Conservation (phyloP, 345 rosid genomes). For the Salix dunnii region DNA sequence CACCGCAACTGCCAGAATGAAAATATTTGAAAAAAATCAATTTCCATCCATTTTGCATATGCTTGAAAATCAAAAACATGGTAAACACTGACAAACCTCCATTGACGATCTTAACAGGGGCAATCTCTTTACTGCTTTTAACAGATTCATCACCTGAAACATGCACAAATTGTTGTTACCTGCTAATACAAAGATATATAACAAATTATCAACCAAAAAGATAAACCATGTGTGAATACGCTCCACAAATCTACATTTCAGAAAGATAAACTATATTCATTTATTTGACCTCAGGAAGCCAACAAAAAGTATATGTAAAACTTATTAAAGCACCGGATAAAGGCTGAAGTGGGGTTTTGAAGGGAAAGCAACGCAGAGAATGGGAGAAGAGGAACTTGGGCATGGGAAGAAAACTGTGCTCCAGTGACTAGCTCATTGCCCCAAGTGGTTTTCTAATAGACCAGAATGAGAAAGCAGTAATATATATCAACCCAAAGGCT, state of each 20-base stretch:
- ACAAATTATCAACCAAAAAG: not conserved
- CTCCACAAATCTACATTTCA: no score
- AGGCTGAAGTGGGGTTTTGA: not conserved
- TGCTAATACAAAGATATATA: constrained; percentile 7
- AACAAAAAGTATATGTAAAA: no score
- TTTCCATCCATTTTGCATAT: constrained; percentile 4
- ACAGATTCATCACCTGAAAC: constrained; percentile 48
- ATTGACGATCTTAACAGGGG: constrained; percentile 67
- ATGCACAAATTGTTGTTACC: constrained; percentile 16
- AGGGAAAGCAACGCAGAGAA: not conserved
- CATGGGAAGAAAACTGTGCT: not conserved
- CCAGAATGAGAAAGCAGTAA: not conserved
- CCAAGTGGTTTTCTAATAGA: not conserved
- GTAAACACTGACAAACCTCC: constrained; percentile 69
- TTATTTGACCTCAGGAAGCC: no score
- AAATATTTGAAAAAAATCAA: constrained; percentile 23
- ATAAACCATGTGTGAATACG: not conserved
- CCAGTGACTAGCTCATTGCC: not conserved
- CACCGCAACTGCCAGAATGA: constrained; percentile 72
- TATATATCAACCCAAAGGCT: not conserved
- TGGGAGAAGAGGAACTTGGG: not conserved
- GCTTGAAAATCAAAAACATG: constrained; percentile 15
- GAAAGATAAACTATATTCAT: no score
- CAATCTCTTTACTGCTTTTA: constrained; percentile 33
- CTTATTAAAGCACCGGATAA: not conserved